Evolutionary conservation across 164 flowering plant genomes (phyloP).

Genomic region (Sextonia rubra): DNA sequence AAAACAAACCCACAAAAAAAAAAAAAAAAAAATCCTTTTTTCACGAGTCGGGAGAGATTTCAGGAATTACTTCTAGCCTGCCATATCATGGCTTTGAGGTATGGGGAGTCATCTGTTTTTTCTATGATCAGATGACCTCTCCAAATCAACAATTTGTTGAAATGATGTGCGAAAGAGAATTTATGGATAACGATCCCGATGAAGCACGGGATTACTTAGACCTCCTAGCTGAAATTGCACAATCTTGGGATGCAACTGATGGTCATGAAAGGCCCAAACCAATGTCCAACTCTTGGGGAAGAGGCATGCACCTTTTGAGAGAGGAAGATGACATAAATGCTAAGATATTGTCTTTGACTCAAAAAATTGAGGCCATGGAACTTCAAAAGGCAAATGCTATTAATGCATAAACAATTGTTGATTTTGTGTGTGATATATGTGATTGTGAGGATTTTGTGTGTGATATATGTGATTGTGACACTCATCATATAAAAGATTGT

Average conservation of each 20-base stretch:
- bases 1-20: too few relatives aligned
- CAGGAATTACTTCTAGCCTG: background rate
- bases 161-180: background rate
- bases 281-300: background rate
- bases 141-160: background rate
- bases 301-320: background rate
- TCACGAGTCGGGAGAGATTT: background rate
- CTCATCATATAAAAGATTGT: background rate
- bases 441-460: too few relatives aligned
- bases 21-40: too few relatives aligned
- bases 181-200: background rate
- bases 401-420: background rate
- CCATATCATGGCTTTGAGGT: background rate
- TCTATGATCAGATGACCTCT: background rate
- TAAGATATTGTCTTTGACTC: background rate
- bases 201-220: background rate
- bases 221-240: background rate
- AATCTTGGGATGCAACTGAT: background rate
- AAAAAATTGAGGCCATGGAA: background rate
- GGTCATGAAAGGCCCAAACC: background rate
- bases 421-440: too few relatives aligned
- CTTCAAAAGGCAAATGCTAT: background rate
- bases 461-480: too few relatives aligned
- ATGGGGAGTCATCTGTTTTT: background rate
- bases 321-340: background rate